Base-by-base conservation (phyloP, 768 basidiomycete genomes). In the Mycena albidolilacea region DNA sequence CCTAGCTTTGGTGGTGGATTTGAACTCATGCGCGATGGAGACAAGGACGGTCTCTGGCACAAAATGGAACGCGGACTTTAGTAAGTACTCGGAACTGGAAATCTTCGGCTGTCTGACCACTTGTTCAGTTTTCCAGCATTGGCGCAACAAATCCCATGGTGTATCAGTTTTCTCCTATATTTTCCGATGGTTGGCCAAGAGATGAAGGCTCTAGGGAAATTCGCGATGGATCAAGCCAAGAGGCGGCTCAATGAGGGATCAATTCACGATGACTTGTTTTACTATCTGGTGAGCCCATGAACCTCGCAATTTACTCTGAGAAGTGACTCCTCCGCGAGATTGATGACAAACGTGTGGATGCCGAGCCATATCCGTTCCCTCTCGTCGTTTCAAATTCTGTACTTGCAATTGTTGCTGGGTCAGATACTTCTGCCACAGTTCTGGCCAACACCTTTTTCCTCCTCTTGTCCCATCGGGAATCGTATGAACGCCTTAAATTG, bases 1-100 rank as follows among this genome's bases (percentile, higher is more conserved):
- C 30, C 19, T 19, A 72, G 71, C 2, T 69, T 72, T 23, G 71
- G 71, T 1, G 71, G 71, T 14, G 71, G 71, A 12, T 72, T 72
- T 39, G 71, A 72, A 39, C 71, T 72, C 7, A 67, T 72, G 65
- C 65, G 61, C 17, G 71, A 67, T 17, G 71, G 65, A 63, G 67
- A 72, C 48, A 72, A 37, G 4, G 38, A 69, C 30, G 62, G 71
- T 52, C 62, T 68, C 21, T 72, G 71, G 71, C 55, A 58, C 19
- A 68, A 5, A 23, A 15, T 72, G 48, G 71, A 72, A 41, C 54
- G 37, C 30, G 66, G 71, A 1, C 7, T 72, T 3, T 38, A 43
- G 71, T 72, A 38, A 59, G 67, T 64, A 30, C 17, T 41, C 21
- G 3, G 10, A 39, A n/a, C 10, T 19, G 23, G 23, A 23, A 23